Evolutionary conservation across 2,329 filamentous ascomycete genomes (phyloP).

Genomic region (Fusarium xyrophilum): DNA sequence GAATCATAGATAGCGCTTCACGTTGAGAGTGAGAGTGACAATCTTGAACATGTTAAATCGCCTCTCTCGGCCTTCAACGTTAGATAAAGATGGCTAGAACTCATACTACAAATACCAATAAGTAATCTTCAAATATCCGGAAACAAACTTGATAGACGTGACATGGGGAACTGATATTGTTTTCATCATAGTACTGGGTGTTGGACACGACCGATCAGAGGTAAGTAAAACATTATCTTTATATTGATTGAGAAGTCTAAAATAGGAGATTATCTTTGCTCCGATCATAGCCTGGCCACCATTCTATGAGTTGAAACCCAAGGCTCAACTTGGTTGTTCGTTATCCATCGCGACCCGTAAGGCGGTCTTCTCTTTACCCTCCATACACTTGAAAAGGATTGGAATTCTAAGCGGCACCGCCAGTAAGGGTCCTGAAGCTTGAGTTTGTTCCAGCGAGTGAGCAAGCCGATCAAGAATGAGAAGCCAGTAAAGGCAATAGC

Average conservation of each 20-base stretch:
- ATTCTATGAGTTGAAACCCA: conserved; percentile 8
- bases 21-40: too few relatives aligned
- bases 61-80: background rate
- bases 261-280: conserved; percentile 14
- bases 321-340: background rate
- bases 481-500: conserved; percentile 57
- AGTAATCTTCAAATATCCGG: background rate
- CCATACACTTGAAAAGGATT: background rate
- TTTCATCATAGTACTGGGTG: background rate
- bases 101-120: fast-evolving
- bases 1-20: background rate
- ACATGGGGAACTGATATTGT: background rate
- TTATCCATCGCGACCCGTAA: background rate
- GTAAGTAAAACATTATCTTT: background rate
- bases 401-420: conserved; percentile 42
- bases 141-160: too few relatives aligned
- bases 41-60: fast-evolving
- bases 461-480: conserved; percentile 46
- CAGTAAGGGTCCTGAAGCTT: conserved; percentile 41
- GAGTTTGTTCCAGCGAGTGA: conserved; percentile 50
- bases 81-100: background rate
- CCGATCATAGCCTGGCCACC: conserved; percentile 8
- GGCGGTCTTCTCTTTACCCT: background rate
- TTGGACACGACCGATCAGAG: background rate
- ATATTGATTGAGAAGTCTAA: conserved; percentile 10